A percentile compares a stretch with the other conserved stretches of the same genome.
Conservation (phyloP, 2,329 filamentous ascomycete species). For the Xylaria arbuscula region DNA sequence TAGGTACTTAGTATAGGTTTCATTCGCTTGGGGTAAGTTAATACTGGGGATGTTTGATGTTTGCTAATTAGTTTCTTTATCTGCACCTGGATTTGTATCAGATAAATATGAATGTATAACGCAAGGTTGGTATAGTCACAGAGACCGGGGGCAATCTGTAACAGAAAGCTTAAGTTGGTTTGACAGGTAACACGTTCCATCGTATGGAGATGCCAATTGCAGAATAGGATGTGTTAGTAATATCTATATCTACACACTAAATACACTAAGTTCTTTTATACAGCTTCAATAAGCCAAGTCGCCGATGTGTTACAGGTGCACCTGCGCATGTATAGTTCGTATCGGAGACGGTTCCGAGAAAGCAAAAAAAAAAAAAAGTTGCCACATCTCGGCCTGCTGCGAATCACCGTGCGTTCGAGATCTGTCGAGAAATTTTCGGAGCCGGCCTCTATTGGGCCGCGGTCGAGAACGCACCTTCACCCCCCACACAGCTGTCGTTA, state of each 20-base stretch:
- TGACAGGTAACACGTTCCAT: conserved; percentile 4
- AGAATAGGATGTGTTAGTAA: not conserved
- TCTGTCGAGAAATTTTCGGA: conserved; percentile 10
- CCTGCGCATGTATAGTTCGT: conserved; percentile 21
- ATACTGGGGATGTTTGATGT: not conserved
- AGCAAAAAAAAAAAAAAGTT: not conserved
- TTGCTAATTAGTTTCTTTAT: not conserved
- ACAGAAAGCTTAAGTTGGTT: conserved; percentile 8
- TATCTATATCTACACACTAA: not conserved
- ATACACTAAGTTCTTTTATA: not conserved
- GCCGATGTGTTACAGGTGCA: conserved; percentile 24
- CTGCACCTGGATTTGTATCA: not conserved
- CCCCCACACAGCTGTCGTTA: conserved; percentile 8
- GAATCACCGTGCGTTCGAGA: conserved; percentile 27
- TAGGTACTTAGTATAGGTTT: not conserved
- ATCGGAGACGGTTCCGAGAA: conserved; percentile 22
- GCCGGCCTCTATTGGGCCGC: conserved; percentile 20
- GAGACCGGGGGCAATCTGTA: not conserved
- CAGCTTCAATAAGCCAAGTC: not conserved
- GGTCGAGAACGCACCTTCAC: conserved; percentile 13
- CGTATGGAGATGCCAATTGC: conserved; percentile 12
- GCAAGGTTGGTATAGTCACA: not conserved
- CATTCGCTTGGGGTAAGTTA: not conserved
- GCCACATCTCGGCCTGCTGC: not conserved
- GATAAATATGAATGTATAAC: not conserved